These are phyloP conservation scores for Alternaria hordeiaustralica DNA, from an alignment of 2,329 filamentous ascomycete genomes.

Conservation along the genomic window DNA sequence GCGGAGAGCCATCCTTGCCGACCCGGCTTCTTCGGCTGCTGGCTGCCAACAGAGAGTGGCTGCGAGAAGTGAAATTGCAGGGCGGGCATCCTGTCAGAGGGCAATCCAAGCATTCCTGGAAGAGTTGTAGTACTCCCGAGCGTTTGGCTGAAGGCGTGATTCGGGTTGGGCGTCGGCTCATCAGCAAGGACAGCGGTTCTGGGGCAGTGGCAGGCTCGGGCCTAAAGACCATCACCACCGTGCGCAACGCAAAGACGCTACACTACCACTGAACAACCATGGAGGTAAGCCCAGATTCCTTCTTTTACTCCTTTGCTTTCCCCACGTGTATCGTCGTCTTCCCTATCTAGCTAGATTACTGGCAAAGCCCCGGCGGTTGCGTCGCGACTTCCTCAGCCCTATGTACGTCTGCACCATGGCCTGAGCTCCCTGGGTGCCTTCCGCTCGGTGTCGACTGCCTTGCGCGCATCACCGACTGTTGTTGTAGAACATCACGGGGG, in stretches of 20 bases:
- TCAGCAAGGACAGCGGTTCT: constrained; percentile 2
- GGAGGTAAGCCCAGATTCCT: constrained; percentile 41
- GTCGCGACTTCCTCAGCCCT: constrained; percentile 36
- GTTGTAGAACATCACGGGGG: constrained; percentile 47
- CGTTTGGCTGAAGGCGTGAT: background rate
- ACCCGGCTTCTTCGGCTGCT: constrained; percentile 13
- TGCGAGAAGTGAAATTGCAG: constrained; percentile 1
- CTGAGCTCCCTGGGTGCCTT: constrained; percentile 31
- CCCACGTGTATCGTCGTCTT: constrained; percentile 17
- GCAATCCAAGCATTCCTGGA: background rate
- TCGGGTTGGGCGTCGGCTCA: constrained; percentile 6
- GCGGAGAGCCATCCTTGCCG: constrained; percentile 18
- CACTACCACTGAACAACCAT: constrained; percentile 36
- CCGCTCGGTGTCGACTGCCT: constrained; percentile 23
- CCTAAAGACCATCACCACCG: constrained; percentile 36
- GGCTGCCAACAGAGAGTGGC: constrained; percentile 2
- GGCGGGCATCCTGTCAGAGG: background rate
- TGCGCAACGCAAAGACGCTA: constrained; percentile 34
- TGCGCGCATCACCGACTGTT: constrained; percentile 34
- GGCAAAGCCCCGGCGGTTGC: constrained; percentile 8
- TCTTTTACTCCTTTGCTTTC: constrained; percentile 20
- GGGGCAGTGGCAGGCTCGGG: constrained; percentile 18
- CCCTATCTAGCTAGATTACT: constrained; percentile 5
- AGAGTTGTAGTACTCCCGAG: background rate
- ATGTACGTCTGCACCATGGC: constrained; percentile 31